These are phyloP conservation scores for Cyathus striatus DNA, from an alignment of 768 basidiomycete species.

Conservation along the genomic window DNA sequence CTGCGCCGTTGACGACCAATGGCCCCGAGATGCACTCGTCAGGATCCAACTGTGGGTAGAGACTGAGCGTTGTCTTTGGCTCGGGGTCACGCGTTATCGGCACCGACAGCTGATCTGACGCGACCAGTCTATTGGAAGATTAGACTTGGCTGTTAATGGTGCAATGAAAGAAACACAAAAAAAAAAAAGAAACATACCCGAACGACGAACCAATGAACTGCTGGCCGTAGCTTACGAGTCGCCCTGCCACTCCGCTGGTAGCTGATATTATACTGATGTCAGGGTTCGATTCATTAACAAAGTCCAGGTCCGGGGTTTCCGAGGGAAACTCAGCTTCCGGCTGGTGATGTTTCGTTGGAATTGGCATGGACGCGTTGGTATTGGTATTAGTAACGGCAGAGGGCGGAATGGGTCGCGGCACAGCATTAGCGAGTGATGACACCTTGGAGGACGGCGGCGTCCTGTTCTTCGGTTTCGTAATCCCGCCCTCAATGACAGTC, in stretches of 20 bases:
- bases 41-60: too few relatives aligned
- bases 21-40: too few relatives aligned
- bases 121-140: slow-evolving; percentile 10
- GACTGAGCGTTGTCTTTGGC: too few relatives aligned
- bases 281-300: slow-evolving; percentile 9
- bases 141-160: slow-evolving; percentile 7
- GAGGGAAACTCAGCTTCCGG: too few relatives aligned
- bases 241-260: slow-evolving; percentile 35
- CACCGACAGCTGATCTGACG: slow-evolving; percentile 2
- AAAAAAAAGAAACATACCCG: slow-evolving; percentile 29
- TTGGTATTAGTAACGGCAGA: too few relatives aligned
- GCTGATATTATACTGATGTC: slow-evolving; percentile 22
- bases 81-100: slow-evolving; percentile 8
- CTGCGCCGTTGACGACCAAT: too few relatives aligned
- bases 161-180: too few relatives aligned
- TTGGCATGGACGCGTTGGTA: too few relatives aligned
- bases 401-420: too few relatives aligned
- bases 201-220: slow-evolving; percentile 36
- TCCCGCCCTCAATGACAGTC: slow-evolving; percentile 21
- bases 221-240: slow-evolving; percentile 46
- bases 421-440: background rate
- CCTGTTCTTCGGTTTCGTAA: slow-evolving; percentile 15
- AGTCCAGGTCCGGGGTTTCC: too few relatives aligned
- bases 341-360: too few relatives aligned
- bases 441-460: background rate